These are phyloP conservation scores for Claviceps sorghi DNA, from an alignment of 2,329 filamentous ascomycete genomes.

Conservation along the genomic window DNA sequence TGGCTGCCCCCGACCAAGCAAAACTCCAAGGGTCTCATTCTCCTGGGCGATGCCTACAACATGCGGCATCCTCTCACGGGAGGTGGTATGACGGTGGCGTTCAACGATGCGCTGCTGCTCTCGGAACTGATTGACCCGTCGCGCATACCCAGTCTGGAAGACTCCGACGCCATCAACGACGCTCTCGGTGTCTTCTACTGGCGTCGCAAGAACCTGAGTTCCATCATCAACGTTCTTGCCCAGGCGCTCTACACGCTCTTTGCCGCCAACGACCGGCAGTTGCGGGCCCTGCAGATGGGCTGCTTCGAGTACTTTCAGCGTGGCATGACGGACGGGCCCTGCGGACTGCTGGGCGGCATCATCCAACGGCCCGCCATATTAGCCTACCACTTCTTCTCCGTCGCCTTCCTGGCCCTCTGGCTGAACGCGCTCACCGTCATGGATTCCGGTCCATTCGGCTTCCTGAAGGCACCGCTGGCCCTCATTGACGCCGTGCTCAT, in stretches of 20 bases:
- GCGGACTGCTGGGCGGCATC: constrained; percentile 68
- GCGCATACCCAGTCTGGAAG: constrained; percentile 51
- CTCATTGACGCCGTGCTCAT: constrained; percentile 53
- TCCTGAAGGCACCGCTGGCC: constrained; percentile 40
- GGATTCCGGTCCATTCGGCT: constrained; percentile 20
- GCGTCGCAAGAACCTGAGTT: constrained; percentile 65
- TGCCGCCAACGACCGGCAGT: constrained; percentile 64
- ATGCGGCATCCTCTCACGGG: constrained; percentile 98
- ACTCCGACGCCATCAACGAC: constrained; percentile 48
- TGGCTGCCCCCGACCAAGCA: constrained; percentile 68
- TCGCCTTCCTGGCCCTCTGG: constrained; percentile 81
- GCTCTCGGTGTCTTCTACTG: constrained; percentile 73
- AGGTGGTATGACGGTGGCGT: constrained; percentile 93
- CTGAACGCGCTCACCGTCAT: constrained; percentile 29
- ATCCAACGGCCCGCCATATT: constrained; percentile 64
- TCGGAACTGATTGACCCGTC: constrained; percentile 57
- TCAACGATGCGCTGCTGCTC: constrained; percentile 79
- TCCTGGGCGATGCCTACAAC: constrained; percentile 91
- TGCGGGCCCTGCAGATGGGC: constrained; percentile 69
- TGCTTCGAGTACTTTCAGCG: constrained; percentile 88
- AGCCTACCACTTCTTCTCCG: constrained; percentile 86
- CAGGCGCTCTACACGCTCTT: constrained; percentile 87
- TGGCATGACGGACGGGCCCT: constrained; percentile 61
- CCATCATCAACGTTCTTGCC: constrained; percentile 94
- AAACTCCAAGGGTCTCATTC: constrained; percentile 46